Evolutionary conservation across 2,329 filamentous ascomycete genomes (phyloP).

Genomic region (Aspergillus floridensis): DNA sequence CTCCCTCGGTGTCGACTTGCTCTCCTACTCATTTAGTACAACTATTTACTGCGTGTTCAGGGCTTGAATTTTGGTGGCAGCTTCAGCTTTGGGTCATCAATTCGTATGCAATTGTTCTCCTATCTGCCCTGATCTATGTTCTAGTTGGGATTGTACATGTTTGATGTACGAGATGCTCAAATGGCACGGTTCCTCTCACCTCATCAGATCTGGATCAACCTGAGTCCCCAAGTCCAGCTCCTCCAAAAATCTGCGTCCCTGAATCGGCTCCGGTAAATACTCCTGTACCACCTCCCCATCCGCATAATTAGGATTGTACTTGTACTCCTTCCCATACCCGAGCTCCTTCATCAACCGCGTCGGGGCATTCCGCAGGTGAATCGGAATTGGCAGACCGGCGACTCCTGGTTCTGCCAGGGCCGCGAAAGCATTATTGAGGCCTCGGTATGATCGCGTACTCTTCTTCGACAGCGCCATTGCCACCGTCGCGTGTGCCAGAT

Average conservation of each 20-base stretch:
- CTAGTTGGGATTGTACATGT: not conserved
- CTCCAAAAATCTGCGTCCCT: conserved; percentile 72
- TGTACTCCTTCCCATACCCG: conserved; percentile 87
- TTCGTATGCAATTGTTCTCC: not conserved
- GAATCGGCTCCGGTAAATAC: conserved; percentile 78
- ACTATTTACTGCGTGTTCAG: too few species aligned
- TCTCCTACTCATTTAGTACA: not conserved
- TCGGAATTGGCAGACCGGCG: conserved; percentile 75
- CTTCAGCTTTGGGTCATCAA: not conserved
- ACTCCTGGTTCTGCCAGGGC: conserved; percentile 80
- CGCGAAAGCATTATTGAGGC: conserved; percentile 73
- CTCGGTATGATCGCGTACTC: conserved; percentile 81
- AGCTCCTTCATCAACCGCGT: conserved; percentile 91
- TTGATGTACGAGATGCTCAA: not conserved
- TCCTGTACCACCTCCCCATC: conserved; percentile 81
- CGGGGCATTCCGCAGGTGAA: conserved; percentile 88
- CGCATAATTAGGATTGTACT: conserved; percentile 89
- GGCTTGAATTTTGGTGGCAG: too few species aligned
- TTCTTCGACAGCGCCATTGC: conserved; percentile 80
- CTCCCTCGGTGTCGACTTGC: not conserved
- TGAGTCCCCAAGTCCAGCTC: conserved; percentile 74
- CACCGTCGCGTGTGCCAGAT: conserved; percentile 81
- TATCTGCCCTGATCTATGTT: not conserved
- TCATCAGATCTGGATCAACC: conserved; percentile 65
- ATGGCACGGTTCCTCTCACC: conserved; percentile 8